Percentiles rank a stretch among this genome's conserved stretches.
phyloP scores from a whole-genome alignment of 2,329 filamentous ascomycete species.

The Alternaria sp. region DNA sequence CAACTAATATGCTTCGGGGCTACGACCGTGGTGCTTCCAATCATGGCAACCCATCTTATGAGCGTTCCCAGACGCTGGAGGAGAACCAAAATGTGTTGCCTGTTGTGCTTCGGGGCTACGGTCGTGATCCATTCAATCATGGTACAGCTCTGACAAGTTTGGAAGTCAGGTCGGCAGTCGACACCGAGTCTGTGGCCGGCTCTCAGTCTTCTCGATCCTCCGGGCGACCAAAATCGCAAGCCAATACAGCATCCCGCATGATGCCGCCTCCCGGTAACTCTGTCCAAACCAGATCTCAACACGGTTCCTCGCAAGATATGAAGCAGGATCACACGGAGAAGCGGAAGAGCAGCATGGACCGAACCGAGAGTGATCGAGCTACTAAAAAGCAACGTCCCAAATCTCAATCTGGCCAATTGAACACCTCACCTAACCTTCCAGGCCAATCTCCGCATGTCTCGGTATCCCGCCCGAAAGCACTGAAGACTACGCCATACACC shows the following conservation, averaged over 20 bases:
- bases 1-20: not conserved
- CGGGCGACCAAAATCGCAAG: constrained; percentile 40
- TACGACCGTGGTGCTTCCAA: not conserved
- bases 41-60: not conserved
- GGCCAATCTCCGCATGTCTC: not conserved
- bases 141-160: not conserved
- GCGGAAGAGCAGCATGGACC: constrained; percentile 18
- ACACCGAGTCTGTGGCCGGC: constrained; percentile 4
- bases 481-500: not conserved
- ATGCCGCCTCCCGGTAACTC: constrained; percentile 23
- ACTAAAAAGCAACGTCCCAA: constrained; percentile 23
- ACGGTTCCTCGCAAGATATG: not conserved
- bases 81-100: not conserved
- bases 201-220: constrained; percentile 19
- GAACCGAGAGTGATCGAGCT: not conserved
- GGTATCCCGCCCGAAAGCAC: not conserved
- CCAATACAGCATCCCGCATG: constrained; percentile 47
- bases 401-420: not conserved
- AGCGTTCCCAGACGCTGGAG: constrained; percentile 6
- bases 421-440: not conserved
- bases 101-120: not conserved
- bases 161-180: not conserved
- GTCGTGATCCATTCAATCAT: not conserved
- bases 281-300: not conserved
- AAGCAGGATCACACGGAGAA: constrained; percentile 12